These are phyloP conservation scores for Myxozyma lipomycoides DNA, from an alignment of 805 yeast species.

Conservation along the genomic window DNA sequence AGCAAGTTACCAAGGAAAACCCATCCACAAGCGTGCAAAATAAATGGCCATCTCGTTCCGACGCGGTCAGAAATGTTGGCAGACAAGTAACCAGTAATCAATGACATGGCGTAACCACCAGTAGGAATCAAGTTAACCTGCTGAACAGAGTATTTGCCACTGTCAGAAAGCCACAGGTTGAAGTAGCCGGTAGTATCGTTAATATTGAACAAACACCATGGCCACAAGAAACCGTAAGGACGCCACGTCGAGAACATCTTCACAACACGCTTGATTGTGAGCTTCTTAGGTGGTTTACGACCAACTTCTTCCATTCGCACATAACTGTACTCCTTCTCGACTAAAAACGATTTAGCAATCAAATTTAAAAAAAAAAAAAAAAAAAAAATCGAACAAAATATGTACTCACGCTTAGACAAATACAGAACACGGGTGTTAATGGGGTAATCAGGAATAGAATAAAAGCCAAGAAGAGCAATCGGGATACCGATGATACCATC, in stretches of 20 bases:
- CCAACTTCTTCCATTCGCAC: constrained; percentile 25
- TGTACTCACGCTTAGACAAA: constrained; percentile 43
- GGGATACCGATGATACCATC: constrained; percentile 26
- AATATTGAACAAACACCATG: constrained; percentile 21
- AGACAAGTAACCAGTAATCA: constrained; percentile 33
- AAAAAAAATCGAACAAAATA: not conserved
- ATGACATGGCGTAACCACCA: constrained; percentile 36
- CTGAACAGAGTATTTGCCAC: constrained; percentile 29
- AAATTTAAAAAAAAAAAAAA: not conserved
- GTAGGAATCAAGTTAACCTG: constrained; percentile 38
- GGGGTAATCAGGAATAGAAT: constrained; percentile 62
- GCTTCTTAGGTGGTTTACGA: constrained; percentile 21
- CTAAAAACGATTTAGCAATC: too few species aligned
- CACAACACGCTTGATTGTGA: constrained; percentile 11
- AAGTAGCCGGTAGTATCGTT: constrained; percentile 31
- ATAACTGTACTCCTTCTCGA: constrained; percentile 22
- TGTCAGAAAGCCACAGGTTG: constrained; percentile 36
- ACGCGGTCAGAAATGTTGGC: constrained; percentile 36
- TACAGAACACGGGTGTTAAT: constrained; percentile 48
- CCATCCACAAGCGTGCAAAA: constrained; percentile 25
- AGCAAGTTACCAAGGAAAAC: constrained; percentile 34
- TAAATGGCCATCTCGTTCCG: constrained; percentile 35
- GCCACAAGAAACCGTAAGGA: constrained; percentile 22
- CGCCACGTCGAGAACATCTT: constrained; percentile 18
- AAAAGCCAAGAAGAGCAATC: constrained; percentile 23